phyloP scores from a whole-genome alignment of 129 eudicot species.

The Gnaphalium uliginosum region DNA sequence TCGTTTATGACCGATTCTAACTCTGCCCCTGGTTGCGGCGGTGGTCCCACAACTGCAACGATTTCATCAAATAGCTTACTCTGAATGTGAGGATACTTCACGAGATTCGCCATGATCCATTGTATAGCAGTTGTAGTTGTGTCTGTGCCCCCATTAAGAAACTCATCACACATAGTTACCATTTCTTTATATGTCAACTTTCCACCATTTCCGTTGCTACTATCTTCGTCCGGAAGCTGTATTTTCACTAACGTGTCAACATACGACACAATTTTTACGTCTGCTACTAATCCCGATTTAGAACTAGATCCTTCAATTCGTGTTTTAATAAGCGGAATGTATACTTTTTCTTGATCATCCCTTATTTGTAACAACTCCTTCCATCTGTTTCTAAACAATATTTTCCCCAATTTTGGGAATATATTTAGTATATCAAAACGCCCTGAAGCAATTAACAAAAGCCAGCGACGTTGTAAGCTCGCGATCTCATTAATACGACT shows the following conservation, averaged over 20 bases:
- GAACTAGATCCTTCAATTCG: neutral
- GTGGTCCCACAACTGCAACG: slow-evolving; percentile 31
- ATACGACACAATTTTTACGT: slow-evolving; percentile 15
- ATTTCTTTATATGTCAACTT: slow-evolving; percentile 46
- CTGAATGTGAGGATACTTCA: slow-evolving; percentile 37
- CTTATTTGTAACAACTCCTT: slow-evolving; percentile 16
- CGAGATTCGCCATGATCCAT: slow-evolving; percentile 37
- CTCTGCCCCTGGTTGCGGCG: slow-evolving; percentile 20
- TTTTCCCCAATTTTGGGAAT: slow-evolving; percentile 1
- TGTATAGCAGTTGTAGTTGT: slow-evolving; percentile 26
- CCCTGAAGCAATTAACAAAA: neutral
- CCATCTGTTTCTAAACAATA: slow-evolving; percentile 12
- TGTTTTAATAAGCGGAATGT: neutral
- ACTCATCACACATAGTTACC: slow-evolving; percentile 55
- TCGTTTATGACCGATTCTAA: slow-evolving; percentile 21
- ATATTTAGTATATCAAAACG: neutral
- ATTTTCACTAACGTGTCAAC: slow-evolving; percentile 28
- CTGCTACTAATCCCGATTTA: neutral
- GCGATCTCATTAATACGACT: neutral
- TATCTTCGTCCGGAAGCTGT: slow-evolving; percentile 22
- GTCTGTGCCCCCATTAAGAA: slow-evolving; percentile 43
- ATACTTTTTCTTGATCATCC: neutral
- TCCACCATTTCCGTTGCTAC: slow-evolving; percentile 4
- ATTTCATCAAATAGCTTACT: slow-evolving; percentile 58
- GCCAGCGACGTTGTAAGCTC: neutral